Base-by-base conservation (phyloP, 495 filamentous ascomycete species). In the Aspergillus coremiiformis region DNA sequence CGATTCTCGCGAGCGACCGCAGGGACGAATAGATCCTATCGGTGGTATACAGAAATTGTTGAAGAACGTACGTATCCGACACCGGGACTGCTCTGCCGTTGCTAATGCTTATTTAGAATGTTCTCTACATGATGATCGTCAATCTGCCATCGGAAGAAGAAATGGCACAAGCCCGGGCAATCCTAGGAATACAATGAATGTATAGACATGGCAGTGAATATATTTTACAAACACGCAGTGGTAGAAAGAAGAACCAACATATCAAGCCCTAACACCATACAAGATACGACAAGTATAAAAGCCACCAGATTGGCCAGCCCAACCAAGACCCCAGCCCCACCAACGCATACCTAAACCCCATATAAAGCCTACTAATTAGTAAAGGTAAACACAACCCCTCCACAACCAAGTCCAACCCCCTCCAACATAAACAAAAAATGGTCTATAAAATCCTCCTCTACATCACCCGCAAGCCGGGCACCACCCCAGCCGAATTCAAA, bases 111-210 rank as follows among this genome's bases (percentile, higher is more conserved):
- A 14, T 39, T 22, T 35, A 78, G 69, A 64, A 73, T 63, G 71
- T 79, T 1, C 44, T 78, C 19, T 80, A 79, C 60, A 51, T 79
- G 39, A 72, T 76, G 61, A 67, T 79, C 54, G 73, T 78, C 11
- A 77, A 79, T 55, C 62, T 78, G 58, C 78, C 78, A 6, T 64
- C 67, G 2, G 65, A 73, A 14, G 70, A 70, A 22, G 72, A 79
- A 52, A 59, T 78, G 56, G 57, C 50, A 15, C 53, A 55, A 21
- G 67, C 65, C 1, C 46, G 57, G 6, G 57, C 17, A 14, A 53
- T 39, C 17, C 9, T 12, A 41, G 5, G 5, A 35, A 14, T 35
- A 35, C n/a, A n/a, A n/a, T n/a, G n/a, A n/a, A n/a, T n/a, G n/a
- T n/a, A n/a, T n/a, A n/a, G n/a, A n/a, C n/a, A n/a, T n/a, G n/a